These are phyloP conservation scores for Hypomyces perniciosus DNA, from an alignment of 2,329 filamentous ascomycete species.

Conservation along the genomic window DNA sequence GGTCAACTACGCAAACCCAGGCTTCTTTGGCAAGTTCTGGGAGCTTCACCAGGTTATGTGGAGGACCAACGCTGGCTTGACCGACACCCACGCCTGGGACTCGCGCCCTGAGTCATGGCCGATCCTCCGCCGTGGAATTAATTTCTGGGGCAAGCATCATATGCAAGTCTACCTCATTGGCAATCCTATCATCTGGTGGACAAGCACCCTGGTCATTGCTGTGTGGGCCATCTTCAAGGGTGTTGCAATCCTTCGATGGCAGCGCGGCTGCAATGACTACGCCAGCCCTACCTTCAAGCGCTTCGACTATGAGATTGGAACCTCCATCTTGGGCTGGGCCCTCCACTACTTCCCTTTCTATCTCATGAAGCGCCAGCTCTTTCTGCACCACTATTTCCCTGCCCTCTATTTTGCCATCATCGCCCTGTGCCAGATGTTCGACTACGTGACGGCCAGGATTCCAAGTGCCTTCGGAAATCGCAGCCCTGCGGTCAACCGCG, in stretches of 20 bases:
- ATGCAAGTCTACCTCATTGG: slow-evolving; percentile 95
- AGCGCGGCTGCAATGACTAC: slow-evolving; percentile 88
- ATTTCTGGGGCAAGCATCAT: slow-evolving; percentile 95
- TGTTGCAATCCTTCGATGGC: slow-evolving; percentile 84
- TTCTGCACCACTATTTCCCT: slow-evolving; percentile 97
- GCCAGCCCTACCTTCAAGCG: slow-evolving; percentile 78
- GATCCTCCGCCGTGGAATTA: slow-evolving; percentile 86
- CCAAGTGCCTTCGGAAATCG: slow-evolving; percentile 60
- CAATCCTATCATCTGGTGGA: slow-evolving; percentile 94
- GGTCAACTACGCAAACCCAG: slow-evolving; percentile 91
- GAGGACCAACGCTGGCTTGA: slow-evolving; percentile 92
- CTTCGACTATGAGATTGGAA: slow-evolving; percentile 95
- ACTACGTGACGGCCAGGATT: slow-evolving; percentile 74
- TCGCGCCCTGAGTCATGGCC: slow-evolving; percentile 93
- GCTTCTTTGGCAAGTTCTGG: slow-evolving; percentile 97
- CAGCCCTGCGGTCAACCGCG: slow-evolving; percentile 63
- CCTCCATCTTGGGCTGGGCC: slow-evolving; percentile 85
- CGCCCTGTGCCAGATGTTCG: slow-evolving; percentile 80
- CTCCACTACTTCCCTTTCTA: slow-evolving; percentile 99
- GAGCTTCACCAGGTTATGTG: slow-evolving; percentile 98
- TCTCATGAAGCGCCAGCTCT: slow-evolving; percentile 95
- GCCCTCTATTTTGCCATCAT: slow-evolving; percentile 94
- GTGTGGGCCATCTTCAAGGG: slow-evolving; percentile 82
- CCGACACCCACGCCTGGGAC: slow-evolving; percentile 97
- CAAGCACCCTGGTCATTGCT: slow-evolving; percentile 69